A percentile compares a stretch with the other conserved stretches of the same genome.
Conservation (phyloP, 257 asterid species). For the Buddleja alternifolia region DNA sequence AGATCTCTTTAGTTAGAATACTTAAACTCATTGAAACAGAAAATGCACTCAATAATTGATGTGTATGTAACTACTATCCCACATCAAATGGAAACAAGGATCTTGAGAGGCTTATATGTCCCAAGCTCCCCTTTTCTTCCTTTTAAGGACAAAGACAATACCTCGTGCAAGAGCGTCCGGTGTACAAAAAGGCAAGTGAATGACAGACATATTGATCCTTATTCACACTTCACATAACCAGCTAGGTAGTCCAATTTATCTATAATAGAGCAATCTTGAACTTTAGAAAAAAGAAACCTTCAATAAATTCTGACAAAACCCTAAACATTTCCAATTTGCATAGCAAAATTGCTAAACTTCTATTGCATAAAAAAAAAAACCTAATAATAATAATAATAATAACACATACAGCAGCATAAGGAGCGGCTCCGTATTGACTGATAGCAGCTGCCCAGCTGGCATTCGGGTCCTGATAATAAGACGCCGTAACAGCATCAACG, state of each 20-base stretch:
- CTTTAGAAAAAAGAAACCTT: neutral
- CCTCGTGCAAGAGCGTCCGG: too few relatives aligned
- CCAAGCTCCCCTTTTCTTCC: too few relatives aligned
- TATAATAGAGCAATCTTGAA: neutral
- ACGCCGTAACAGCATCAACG: constrained; percentile 14
- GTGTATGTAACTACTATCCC: too few relatives aligned
- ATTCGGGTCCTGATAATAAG: constrained; percentile 32
- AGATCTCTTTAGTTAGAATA: neutral
- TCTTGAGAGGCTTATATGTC: too few relatives aligned
- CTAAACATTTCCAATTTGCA: constrained; percentile 10
- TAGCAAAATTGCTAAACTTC: neutral
- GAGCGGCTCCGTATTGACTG: constrained; percentile 28
- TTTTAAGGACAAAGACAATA: too few relatives aligned
- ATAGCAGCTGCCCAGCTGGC: constrained; percentile 37
- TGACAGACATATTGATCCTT: too few relatives aligned
- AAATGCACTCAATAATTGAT: too few relatives aligned
- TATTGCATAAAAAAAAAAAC: too few relatives aligned
- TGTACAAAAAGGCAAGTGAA: too few relatives aligned
- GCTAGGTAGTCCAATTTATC: neutral
- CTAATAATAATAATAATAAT: neutral
- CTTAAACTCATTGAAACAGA: neutral
- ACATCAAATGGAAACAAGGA: too few relatives aligned
- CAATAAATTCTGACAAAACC: neutral
- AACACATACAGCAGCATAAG: constrained; percentile 38
- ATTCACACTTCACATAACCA: too few relatives aligned